Conservation (phyloP, 352 stramenopile species). For the Globisporangium paroecandrum region DNA sequence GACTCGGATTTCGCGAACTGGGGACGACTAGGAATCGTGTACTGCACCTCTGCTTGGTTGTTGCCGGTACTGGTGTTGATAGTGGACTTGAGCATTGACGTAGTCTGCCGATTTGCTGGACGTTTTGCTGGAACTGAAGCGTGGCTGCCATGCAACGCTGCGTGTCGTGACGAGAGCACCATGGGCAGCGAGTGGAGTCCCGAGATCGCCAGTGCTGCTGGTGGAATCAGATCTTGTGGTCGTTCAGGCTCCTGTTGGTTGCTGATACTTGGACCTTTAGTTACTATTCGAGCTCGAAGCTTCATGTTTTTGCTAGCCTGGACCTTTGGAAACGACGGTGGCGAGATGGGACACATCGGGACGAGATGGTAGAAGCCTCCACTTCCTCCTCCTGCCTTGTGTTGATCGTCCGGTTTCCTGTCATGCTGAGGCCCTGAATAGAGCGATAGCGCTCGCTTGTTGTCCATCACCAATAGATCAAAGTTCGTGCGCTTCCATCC, state of each 20-base stretch:
- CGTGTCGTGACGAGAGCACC: constrained; percentile 9
- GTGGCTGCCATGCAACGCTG: background rate
- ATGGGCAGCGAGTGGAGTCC: constrained; percentile 1
- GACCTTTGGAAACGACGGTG: constrained; percentile 1
- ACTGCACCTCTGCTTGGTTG: constrained; percentile 12
- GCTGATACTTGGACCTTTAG: background rate
- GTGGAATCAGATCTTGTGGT: background rate
- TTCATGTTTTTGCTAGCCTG: background rate
- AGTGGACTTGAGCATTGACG: background rate
- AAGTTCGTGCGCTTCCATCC: constrained; percentile 41
- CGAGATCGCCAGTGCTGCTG: background rate
- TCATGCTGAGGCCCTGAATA: background rate
- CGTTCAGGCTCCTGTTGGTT: constrained; percentile 1
- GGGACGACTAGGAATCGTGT: background rate
- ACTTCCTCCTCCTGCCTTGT: background rate
- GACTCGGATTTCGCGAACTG: background rate
- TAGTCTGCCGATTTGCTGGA: background rate
- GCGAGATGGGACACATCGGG: background rate
- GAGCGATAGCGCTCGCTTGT: background rate
- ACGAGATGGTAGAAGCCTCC: background rate
- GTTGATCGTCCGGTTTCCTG: background rate
- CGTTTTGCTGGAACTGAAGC: background rate
- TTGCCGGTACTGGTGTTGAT: too few species aligned
- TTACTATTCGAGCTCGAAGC: background rate
- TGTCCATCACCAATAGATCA: constrained; percentile 7